Conservation (phyloP, 164 flowering plant genomes). For the Umbellularia californica region DNA sequence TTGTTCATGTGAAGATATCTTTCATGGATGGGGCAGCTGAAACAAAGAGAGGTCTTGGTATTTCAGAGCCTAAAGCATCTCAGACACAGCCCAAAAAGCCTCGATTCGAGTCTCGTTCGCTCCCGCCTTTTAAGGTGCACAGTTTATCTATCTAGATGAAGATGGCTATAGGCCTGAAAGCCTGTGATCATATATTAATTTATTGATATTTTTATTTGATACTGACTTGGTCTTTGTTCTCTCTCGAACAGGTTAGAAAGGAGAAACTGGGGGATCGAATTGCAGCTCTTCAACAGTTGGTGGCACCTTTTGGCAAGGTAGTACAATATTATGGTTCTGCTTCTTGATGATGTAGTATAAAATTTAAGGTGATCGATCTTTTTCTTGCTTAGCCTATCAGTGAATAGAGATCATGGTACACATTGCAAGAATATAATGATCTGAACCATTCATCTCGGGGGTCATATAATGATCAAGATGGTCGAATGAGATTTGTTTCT, state of each 20-base stretch:
- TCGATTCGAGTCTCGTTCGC: slow-evolving; percentile 55
- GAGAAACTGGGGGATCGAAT: slow-evolving; percentile 94
- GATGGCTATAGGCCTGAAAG: neutral
- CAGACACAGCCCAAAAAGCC: slow-evolving; percentile 55
- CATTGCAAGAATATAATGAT: neutral
- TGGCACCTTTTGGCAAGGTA: slow-evolving; percentile 96
- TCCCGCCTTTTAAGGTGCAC: slow-evolving; percentile 79
- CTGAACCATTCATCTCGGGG: too few relatives aligned
- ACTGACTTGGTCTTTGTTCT: neutral
- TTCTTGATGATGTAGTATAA: neutral
- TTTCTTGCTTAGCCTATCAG: neutral
- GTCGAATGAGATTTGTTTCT: too few relatives aligned
- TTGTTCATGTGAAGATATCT: slow-evolving; percentile 23
- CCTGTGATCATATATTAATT: neutral
- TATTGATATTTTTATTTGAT: neutral
- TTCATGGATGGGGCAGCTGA: slow-evolving; percentile 43
- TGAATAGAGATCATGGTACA: neutral
- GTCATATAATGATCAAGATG: neutral
- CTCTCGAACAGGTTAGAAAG: slow-evolving; percentile 65
- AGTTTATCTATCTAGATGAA: too few relatives aligned
- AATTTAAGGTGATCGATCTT: too few relatives aligned
- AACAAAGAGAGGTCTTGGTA: slow-evolving; percentile 45
- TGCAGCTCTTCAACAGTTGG: slow-evolving; percentile 89
- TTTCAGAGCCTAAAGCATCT: slow-evolving; percentile 41
- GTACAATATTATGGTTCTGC: too few relatives aligned